Percentiles rank a stretch among this genome's conserved stretches.
Evolutionary conservation across 1,139 yeast genomes (phyloP).

Genomic region (Trichomonascaceae sp.): DNA sequence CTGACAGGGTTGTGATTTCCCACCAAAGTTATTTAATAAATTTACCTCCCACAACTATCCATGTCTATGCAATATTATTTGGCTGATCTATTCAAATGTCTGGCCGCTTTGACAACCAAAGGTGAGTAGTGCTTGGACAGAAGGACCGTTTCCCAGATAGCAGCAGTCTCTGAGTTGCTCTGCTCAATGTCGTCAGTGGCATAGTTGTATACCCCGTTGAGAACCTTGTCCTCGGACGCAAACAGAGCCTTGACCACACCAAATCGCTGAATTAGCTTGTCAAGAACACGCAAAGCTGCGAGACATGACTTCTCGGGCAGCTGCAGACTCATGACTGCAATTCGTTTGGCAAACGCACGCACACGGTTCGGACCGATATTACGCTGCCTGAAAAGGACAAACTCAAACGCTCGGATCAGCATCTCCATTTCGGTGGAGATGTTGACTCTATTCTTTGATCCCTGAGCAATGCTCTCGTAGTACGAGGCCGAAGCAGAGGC

Average conservation of each 20-base stretch:
- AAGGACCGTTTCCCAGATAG: conserved; percentile 75
- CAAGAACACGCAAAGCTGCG: conserved; percentile 64
- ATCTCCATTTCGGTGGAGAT: conserved; percentile 84
- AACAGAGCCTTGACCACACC: conserved; percentile 61
- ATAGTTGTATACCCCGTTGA: conserved; percentile 58
- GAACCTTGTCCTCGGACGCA: conserved; percentile 79
- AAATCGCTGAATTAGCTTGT: conserved; percentile 53
- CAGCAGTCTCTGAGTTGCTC: conserved; percentile 76
- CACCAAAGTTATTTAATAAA: no score
- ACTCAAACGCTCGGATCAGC: conserved; percentile 63
- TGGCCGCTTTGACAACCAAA: conserved; percentile 46
- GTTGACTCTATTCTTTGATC: conserved; percentile 44
- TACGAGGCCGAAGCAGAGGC: conserved; percentile 12
- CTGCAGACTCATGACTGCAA: conserved; percentile 53
- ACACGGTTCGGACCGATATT: conserved; percentile 64
- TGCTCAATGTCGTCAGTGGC: conserved; percentile 60
- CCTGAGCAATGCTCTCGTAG: conserved; percentile 29
- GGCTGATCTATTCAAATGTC: background rate
- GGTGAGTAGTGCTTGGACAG: conserved; percentile 77
- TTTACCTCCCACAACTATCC: no score
- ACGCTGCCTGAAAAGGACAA: conserved; percentile 64
- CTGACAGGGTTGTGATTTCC: no score
- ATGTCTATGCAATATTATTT: no score
- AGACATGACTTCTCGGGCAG: conserved; percentile 81
- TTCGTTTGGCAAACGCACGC: conserved; percentile 69